These are phyloP conservation scores for Grifola frondosa DNA, from an alignment of 1,284 basidiomycete genomes.

Conservation along the genomic window DNA sequence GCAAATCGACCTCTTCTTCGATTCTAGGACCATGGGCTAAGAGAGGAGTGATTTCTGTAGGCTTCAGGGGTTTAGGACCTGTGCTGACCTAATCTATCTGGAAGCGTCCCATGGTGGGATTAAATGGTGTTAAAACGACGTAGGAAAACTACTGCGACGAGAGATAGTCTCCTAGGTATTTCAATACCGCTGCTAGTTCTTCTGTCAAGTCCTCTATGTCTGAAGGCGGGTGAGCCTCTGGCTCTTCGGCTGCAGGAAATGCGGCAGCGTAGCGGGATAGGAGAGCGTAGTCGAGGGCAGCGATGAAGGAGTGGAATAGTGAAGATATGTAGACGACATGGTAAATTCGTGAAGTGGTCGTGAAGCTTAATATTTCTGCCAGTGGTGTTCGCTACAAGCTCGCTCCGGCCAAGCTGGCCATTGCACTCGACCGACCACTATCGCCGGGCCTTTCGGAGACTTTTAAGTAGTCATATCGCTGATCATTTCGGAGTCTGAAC, in stretches of 20 bases:
- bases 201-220: conserved; percentile 8
- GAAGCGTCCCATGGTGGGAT: conserved; percentile 33
- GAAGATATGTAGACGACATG: conserved; percentile 51
- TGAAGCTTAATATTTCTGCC: no score
- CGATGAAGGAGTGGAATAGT: conserved; percentile 49
- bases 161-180: conserved; percentile 7
- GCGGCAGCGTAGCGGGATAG: conserved; percentile 49
- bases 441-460: no score
- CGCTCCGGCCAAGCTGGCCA: no score
- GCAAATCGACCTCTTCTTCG: conserved; percentile 35
- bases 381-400: no score
- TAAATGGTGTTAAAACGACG: conserved; percentile 31
- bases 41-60: conserved; percentile 52
- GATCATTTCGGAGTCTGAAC: no score
- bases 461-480: no score
- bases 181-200: conserved; percentile 9
- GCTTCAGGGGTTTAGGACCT: conserved; percentile 22
- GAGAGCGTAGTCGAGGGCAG: conserved; percentile 64
- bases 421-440: no score
- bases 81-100: conserved; percentile 29
- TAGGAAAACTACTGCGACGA: conserved; percentile 35
- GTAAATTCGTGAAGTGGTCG: conserved; percentile 1
- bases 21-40: conserved; percentile 51
- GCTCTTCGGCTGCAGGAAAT: conserved; percentile 9
- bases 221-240: conserved; percentile 10